Percentiles rank a stretch among this genome's conserved stretches.
phyloP scores from a whole-genome alignment of 2,329 filamentous ascomycete species.

The Fusarium domesticum region DNA sequence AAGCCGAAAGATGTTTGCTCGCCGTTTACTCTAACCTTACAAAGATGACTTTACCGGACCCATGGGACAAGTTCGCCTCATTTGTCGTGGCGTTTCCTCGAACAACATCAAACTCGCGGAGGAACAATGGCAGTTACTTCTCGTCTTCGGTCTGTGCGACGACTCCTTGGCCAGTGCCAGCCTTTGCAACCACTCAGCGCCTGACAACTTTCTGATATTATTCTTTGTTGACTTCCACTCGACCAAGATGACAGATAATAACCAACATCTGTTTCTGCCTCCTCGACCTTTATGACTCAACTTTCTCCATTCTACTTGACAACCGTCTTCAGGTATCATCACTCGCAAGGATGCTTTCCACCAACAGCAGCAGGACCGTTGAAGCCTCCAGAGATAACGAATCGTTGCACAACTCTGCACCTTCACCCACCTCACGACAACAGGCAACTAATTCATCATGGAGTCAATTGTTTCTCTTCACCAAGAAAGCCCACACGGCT shows the following conservation, averaged over 20 bases:
- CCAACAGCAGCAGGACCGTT: too few relatives aligned
- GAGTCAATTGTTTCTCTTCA: conserved; percentile 67
- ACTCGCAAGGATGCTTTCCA: too few relatives aligned
- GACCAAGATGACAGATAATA: too few relatives aligned
- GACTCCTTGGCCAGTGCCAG: conserved; percentile 1
- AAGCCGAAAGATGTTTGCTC: neutral
- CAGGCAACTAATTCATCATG: conserved; percentile 29
- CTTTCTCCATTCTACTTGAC: too few relatives aligned
- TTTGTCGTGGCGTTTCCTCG: neutral
- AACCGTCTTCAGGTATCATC: too few relatives aligned
- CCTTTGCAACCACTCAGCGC: neutral
- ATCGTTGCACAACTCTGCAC: neutral
- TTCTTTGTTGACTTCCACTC: too few relatives aligned
- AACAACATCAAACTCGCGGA: conserved; percentile 13
- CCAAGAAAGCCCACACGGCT: conserved; percentile 55
- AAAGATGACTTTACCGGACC: neutral
- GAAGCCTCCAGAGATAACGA: too few relatives aligned
- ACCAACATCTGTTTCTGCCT: too few relatives aligned
- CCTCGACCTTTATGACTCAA: too few relatives aligned
- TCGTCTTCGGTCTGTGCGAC: conserved; percentile 17
- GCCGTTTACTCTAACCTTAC: neutral
- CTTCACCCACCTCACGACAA: conserved; percentile 1
- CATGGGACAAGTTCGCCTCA: neutral
- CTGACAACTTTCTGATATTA: conserved; percentile 10
- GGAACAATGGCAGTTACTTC: conserved; percentile 20